Base-by-base conservation (phyloP, 2,329 filamentous ascomycete species). In the Cordyceps fumosorosea region DNA sequence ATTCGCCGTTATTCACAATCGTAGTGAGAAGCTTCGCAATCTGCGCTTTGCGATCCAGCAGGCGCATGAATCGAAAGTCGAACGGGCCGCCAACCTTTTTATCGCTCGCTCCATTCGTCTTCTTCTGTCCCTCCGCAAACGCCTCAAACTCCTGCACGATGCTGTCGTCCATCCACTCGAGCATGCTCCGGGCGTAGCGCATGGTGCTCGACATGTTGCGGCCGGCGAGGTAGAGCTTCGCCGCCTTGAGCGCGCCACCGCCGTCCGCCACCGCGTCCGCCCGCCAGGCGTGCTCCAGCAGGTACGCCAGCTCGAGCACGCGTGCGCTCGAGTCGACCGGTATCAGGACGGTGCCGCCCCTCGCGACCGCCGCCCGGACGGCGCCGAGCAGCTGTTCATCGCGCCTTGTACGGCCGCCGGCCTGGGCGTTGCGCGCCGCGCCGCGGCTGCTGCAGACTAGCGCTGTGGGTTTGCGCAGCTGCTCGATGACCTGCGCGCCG, bases 101-200 rank as follows among this genome's bases (percentile, higher is more conserved):
- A 16, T 78, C 76, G 29, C 76, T 78, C 14, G 78, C 74, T 0
- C 77, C 75, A 12, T 79, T 78, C 8, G 78, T 75, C 64, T 77
- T 80, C 3, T 76, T 71, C 65, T 80, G 77, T 3, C 75, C 78
- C 65, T 85, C 83, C 2, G 81, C 83, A 54, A 87, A 81, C 16
- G 88, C 86, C 72, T 96, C 93, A 65, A 96, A 96, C 69, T 98
- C 93, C 60, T 92, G 87, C 48, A 96, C 89, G 63, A 99, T 96
- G 63, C 87, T 89, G 70, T 97, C 93, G 71, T 98, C 93, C 93
- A 99, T 98, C 95, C 95, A 99, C 72, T 99, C 95, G 37, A 99
- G 80, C 90, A 99, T 96, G 73, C 93, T 97, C 67, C 93, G 84
- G 29, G 93, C 90, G 67, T 97, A 91, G 58, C 91, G 84, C 81